Conservation (phyloP, 2,329 filamentous ascomycete genomes). For the Aurifilum marmelostoma region DNA sequence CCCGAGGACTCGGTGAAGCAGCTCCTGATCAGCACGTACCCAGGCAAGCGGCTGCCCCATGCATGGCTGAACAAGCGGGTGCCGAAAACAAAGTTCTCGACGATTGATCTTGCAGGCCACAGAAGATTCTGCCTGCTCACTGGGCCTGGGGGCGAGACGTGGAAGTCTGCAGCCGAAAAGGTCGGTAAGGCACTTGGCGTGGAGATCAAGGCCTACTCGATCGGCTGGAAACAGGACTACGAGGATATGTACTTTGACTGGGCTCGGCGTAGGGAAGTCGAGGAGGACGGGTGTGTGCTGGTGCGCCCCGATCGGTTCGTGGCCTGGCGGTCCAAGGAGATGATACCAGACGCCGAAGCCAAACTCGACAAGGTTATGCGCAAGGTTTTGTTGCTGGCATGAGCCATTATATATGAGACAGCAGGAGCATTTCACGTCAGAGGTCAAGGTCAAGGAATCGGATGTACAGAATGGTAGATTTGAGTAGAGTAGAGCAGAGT, state of each 20-base stretch:
- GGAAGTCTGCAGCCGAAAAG: constrained; percentile 52
- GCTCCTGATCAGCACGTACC: constrained; percentile 56
- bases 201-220: constrained; percentile 51
- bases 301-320: constrained; percentile 63
- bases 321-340: constrained; percentile 48
- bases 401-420: constrained; percentile 1
- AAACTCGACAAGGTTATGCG: constrained; percentile 34
- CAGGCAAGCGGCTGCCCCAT: constrained; percentile 63
- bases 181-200: constrained; percentile 47
- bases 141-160: constrained; percentile 58
- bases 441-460: no score
- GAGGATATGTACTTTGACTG: constrained; percentile 67
- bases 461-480: no score
- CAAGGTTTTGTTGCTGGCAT: constrained; percentile 28
- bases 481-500: neutral
- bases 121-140: constrained; percentile 55
- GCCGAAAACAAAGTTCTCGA: constrained; percentile 53
- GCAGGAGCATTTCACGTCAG: no score
- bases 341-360: constrained; percentile 27
- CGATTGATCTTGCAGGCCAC: constrained; percentile 62
- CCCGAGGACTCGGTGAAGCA: constrained; percentile 46
- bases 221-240: constrained; percentile 62
- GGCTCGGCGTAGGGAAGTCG: constrained; percentile 55
- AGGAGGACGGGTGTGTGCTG: constrained; percentile 61
- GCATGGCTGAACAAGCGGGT: constrained; percentile 60